Conservation (phyloP, 805 yeast genomes). For the Yarrowia hollandica region DNA sequence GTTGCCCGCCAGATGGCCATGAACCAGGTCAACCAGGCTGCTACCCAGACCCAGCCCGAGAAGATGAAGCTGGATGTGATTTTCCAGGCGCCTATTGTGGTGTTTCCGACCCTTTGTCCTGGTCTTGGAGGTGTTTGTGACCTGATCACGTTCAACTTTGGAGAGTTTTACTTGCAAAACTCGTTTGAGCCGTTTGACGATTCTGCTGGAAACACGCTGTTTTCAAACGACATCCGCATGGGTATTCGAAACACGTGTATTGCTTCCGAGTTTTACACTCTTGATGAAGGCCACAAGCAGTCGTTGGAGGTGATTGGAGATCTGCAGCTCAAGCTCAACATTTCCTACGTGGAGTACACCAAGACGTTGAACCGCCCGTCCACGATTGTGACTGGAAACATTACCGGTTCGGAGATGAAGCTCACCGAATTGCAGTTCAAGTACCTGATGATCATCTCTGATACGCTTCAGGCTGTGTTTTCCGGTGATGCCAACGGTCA, state of each 20-base stretch:
- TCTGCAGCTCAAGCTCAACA: conserved; percentile 59
- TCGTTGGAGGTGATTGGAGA: conserved; percentile 63
- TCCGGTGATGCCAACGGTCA: conserved; percentile 44
- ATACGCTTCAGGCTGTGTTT: conserved; percentile 58
- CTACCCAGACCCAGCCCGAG: conserved; percentile 45
- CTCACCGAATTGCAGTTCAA: conserved; percentile 73
- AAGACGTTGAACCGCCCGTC: conserved; percentile 48
- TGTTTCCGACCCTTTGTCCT: conserved; percentile 62
- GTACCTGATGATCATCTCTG: conserved; percentile 56
- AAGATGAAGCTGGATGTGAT: conserved; percentile 70
- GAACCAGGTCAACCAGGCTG: conserved; percentile 79
- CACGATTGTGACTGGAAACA: conserved; percentile 53
- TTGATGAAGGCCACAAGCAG: conserved; percentile 47
- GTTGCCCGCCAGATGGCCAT: conserved; percentile 85
- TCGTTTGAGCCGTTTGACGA: conserved; percentile 46
- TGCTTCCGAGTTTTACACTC: conserved; percentile 59
- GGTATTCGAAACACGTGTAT: conserved; percentile 74
- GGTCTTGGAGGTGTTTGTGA: conserved; percentile 50
- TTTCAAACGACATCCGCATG: conserved; percentile 58
- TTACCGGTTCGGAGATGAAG: conserved; percentile 62
- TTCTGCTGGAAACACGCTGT: conserved; percentile 31
- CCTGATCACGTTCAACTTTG: conserved; percentile 67
- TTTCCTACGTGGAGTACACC: conserved; percentile 50
- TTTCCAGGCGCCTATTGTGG: conserved; percentile 77
- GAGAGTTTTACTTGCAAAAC: conserved; percentile 76